These are phyloP conservation scores for Gnetum montanum DNA, from an alignment of 75 land plant genomes.

Conservation along the genomic window DNA sequence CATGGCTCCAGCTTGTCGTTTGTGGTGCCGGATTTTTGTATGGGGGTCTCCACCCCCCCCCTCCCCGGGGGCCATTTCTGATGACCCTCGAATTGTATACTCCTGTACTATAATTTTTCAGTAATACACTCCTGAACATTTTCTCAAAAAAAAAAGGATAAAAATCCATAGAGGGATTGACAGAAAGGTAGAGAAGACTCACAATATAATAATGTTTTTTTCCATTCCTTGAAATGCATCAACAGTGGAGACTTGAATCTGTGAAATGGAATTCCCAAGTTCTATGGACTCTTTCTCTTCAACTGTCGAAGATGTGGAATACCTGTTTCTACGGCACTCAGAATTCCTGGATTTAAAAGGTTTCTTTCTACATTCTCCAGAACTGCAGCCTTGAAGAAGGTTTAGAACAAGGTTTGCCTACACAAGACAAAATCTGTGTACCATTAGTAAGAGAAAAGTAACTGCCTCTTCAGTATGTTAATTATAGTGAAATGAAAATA, in stretches of 20 bases:
- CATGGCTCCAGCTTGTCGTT: too few species aligned
- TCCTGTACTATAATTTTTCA: too few species aligned
- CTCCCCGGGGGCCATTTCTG: too few species aligned
- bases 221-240: slow-evolving; percentile 33
- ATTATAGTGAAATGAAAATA: too few species aligned
- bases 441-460: too few species aligned
- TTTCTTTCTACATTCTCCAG: not conserved
- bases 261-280: slow-evolving; percentile 2
- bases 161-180: not conserved
- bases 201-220: slow-evolving; percentile 23
- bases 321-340: not conserved
- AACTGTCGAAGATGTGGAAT: not conserved
- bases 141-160: too few species aligned
- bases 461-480: too few species aligned
- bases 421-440: not conserved
- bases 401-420: slow-evolving; percentile 16
- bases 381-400: slow-evolving; percentile 5
- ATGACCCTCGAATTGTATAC: too few species aligned
- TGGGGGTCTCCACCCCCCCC: too few species aligned
- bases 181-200: slow-evolving; percentile 1
- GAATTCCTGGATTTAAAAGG: not conserved
- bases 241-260: slow-evolving; percentile 23
- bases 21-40: too few species aligned
- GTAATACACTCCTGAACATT: too few species aligned
- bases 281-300: not conserved